A percentile compares a stretch with the other conserved stretches of the same genome.
Conservation (phyloP, 768 basidiomycete species). For the Cystofilobasidium macerans region DNA sequence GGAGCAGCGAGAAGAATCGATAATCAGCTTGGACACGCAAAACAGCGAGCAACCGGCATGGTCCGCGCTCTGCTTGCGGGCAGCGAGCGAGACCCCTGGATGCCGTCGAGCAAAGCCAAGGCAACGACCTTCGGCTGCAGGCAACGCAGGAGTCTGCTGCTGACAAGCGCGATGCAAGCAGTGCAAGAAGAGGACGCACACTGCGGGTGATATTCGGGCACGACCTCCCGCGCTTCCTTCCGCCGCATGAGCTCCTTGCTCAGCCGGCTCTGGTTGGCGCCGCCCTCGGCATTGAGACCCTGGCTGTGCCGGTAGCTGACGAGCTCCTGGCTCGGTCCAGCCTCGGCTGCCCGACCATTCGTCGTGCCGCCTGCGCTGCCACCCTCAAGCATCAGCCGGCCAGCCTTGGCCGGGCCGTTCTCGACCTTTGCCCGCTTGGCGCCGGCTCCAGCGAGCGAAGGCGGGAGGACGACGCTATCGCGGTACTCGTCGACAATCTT, state of each 20-base stretch:
- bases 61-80: not conserved
- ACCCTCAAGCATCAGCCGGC: not conserved
- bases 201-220: constrained; percentile 87
- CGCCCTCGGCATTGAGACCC: constrained; percentile 38
- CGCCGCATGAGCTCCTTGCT: constrained; percentile 84
- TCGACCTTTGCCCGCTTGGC: constrained; percentile 1
- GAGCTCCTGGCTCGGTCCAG: constrained; percentile 27
- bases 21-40: not conserved
- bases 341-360: not conserved
- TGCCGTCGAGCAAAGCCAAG: not conserved
- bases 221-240: constrained; percentile 85
- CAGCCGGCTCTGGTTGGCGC: constrained; percentile 43
- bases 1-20: not conserved
- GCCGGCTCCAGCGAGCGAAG: not conserved
- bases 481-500: not conserved
- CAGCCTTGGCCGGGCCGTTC: not conserved
- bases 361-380: not conserved
- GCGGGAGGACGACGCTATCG: not conserved
- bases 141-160: not conserved
- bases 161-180: not conserved
- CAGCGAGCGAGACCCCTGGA: not conserved
- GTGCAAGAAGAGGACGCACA: constrained; percentile 39
- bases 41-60: not conserved
- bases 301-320: constrained; percentile 38
- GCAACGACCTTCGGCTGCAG: too few relatives aligned